phyloP scores from a whole-genome alignment of 192 early-diverging fungal genomes.

The Backusella macrospora region DNA sequence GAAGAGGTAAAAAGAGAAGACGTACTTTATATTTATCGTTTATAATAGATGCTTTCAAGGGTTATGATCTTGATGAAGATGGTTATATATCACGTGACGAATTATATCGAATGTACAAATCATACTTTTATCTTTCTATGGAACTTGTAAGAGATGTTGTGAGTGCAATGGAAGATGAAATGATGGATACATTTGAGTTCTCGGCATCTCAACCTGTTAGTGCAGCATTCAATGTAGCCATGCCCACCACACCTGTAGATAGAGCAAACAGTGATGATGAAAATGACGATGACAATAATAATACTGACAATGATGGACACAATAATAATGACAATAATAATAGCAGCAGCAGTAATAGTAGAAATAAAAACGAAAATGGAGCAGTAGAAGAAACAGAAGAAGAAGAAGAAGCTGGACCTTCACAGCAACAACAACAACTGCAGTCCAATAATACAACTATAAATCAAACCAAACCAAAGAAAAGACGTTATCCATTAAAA shows the following conservation, averaged over 20 bases:
- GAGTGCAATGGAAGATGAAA: conserved; percentile 84
- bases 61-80: conserved; percentile 91
- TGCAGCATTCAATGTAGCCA: conserved; percentile 85
- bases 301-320: not conserved
- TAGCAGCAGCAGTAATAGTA: not conserved
- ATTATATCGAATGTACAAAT: conserved; percentile 87
- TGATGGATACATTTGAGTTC: conserved; percentile 84
- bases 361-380: not conserved
- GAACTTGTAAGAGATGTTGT: conserved; percentile 89
- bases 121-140: conserved; percentile 90
- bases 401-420: conserved; percentile 8
- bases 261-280: conserved; percentile 25
- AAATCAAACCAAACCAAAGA: not conserved
- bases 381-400: not conserved
- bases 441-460: not conserved
- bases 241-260: conserved; percentile 55
- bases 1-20: not conserved
- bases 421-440: not conserved
- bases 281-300: not conserved
- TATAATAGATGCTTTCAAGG: conserved; percentile 76
- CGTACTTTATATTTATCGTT: not conserved
- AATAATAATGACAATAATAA: too few species aligned
- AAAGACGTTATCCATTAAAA: conserved; percentile 20
- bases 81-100: conserved; percentile 83
- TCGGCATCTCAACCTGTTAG: conserved; percentile 84